These are phyloP conservation scores for Bothriochloa decipiens DNA, from an alignment of 176 grass and related monocot species.

Conservation along the genomic window DNA sequence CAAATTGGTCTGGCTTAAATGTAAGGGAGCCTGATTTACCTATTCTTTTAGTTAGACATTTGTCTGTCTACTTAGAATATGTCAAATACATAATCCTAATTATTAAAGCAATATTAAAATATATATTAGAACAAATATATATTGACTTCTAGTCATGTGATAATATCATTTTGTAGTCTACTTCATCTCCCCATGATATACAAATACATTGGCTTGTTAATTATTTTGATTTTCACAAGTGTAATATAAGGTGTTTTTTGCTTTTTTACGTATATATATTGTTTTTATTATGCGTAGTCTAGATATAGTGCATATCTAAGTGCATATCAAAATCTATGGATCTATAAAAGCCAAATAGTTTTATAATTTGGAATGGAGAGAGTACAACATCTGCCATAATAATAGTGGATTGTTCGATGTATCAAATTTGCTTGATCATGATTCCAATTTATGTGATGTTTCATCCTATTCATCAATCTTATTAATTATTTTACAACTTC, in stretches of 20 bases:
- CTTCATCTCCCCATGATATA: neutral
- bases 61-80: neutral
- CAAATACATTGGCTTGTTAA: neutral
- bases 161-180: neutral
- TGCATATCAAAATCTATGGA: no score
- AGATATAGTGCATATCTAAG: no score
- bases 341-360: no score
- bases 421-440: neutral
- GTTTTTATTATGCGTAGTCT: no score
- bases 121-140: neutral
- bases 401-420: neutral
- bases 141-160: slow-evolving; percentile 6
- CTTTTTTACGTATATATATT: no score
- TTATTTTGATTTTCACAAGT: neutral
- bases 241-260: no score
- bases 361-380: no score
- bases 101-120: neutral
- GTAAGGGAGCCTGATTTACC: neutral
- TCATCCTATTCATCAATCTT: neutral
- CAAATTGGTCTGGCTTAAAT: neutral
- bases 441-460: neutral
- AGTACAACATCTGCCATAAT: neutral
- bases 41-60: neutral
- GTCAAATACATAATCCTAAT: neutral
- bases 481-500: neutral